A percentile compares a stretch with the other conserved stretches of the same genome.
Evolutionary conservation across 1,139 yeast species (phyloP).

Genomic region (Barnettozyma hawaiiensis): DNA sequence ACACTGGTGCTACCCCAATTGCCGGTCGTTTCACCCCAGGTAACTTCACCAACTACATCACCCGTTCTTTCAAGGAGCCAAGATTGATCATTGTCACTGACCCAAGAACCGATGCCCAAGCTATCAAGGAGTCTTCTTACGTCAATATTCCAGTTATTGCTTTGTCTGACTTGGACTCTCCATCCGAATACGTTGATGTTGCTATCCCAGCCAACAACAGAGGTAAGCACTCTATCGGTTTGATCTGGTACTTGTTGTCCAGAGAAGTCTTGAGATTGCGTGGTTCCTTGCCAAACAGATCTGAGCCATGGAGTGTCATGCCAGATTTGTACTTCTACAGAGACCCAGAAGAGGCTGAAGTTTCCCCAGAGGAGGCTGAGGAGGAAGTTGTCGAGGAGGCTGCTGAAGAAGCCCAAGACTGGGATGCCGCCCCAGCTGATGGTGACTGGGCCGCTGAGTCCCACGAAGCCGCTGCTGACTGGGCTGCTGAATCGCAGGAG

Average conservation of each 20-base stretch:
- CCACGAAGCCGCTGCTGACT: slow-evolving; percentile 40
- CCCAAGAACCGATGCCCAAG: slow-evolving; percentile 99
- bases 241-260: slow-evolving; percentile 98
- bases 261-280: slow-evolving; percentile 99
- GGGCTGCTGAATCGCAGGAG: slow-evolving; percentile 28
- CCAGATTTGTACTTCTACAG: slow-evolving; percentile 99
- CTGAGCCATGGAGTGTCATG: slow-evolving; percentile 98
- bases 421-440: slow-evolving; percentile 68
- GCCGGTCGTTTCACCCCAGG: slow-evolving; percentile 99
- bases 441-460: slow-evolving; percentile 76
- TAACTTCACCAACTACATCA: slow-evolving; percentile 99
- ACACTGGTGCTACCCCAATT: slow-evolving; percentile 99
- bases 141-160: slow-evolving; percentile 99
- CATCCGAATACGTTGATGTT: slow-evolving; percentile 98
- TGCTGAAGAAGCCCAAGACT: slow-evolving; percentile 58
- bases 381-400: slow-evolving; percentile 56
- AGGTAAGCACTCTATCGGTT: slow-evolving; percentile 99
- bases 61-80: slow-evolving; percentile 99
- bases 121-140: slow-evolving; percentile 99
- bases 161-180: slow-evolving; percentile 97
- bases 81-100: slow-evolving; percentile 98
- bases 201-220: slow-evolving; percentile 99
- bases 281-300: slow-evolving; percentile 96
- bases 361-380: slow-evolving; percentile 65
- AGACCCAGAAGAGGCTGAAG: slow-evolving; percentile 99